A percentile compares a stretch with the other conserved stretches of the same genome.
Evolutionary conservation across 139 green algal genomes (phyloP).

Genomic region (Chlamydomonas eustigma): DNA sequence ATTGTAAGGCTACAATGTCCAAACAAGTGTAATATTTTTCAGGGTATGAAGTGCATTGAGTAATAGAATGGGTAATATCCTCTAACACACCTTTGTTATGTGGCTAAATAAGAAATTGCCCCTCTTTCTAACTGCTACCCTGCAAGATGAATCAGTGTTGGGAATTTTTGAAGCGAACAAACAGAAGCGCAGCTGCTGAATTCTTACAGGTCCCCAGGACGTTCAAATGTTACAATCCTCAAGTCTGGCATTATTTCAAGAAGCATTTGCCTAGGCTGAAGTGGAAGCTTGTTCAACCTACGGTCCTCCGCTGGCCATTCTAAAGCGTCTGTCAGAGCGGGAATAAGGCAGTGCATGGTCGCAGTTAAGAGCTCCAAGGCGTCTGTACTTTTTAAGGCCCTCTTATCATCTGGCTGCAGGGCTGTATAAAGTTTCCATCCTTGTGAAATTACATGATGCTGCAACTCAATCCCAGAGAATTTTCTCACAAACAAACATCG

Average conservation of each 20-base stretch:
- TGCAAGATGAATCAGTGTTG: too few relatives aligned
- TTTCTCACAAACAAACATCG: conserved; percentile 36
- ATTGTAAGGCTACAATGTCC: too few relatives aligned
- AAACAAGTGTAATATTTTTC: too few relatives aligned
- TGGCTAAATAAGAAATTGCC: too few relatives aligned
- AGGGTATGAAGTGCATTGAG: too few relatives aligned
- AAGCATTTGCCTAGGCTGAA: not conserved
- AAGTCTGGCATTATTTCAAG: not conserved
- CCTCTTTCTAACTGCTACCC: too few relatives aligned
- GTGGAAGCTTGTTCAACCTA: not conserved
- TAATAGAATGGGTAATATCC: too few relatives aligned
- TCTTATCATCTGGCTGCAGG: not conserved
- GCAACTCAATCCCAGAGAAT: conserved; percentile 8
- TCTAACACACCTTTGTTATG: too few relatives aligned
- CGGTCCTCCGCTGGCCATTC: not conserved
- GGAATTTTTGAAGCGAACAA: too few relatives aligned
- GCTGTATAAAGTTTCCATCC: not conserved
- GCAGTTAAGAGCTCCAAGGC: not conserved
- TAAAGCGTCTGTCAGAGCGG: not conserved
- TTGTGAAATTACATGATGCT: conserved; percentile 24
- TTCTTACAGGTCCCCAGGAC: too few relatives aligned
- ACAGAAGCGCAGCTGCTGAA: too few relatives aligned
- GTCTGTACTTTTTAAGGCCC: not conserved
- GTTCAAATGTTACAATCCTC: too few relatives aligned
- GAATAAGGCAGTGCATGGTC: not conserved